These are phyloP conservation scores for Xylaria sp. DNA, from an alignment of 2,329 filamentous ascomycete genomes.

Conservation along the genomic window DNA sequence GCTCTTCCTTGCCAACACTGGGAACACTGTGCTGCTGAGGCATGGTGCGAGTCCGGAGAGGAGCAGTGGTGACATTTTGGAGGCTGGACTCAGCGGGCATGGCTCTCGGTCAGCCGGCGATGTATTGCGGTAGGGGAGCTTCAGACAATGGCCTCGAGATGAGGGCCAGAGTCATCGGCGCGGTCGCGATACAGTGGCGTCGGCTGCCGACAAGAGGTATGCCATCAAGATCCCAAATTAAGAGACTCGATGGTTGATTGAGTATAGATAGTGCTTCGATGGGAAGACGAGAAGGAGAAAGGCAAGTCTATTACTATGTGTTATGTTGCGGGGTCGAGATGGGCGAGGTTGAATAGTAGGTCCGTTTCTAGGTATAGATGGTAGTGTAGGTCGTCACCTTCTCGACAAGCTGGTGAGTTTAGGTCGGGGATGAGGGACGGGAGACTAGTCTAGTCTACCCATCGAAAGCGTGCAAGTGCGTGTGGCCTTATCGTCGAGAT, in stretches of 20 bases:
- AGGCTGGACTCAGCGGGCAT: conserved; percentile 54
- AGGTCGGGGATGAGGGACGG: conserved; percentile 12
- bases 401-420: conserved; percentile 1
- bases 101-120: conserved; percentile 47
- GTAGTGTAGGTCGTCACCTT: conserved; percentile 1
- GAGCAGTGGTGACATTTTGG: conserved; percentile 58
- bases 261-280: not conserved
- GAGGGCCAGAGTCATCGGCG: conserved; percentile 68
- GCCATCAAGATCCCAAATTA: conserved; percentile 61
- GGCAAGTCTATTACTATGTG: conserved; percentile 8
- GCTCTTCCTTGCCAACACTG: conserved; percentile 47
- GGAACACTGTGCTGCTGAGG: conserved; percentile 49
- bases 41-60: conserved; percentile 56
- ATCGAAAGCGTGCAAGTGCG: conserved; percentile 8
- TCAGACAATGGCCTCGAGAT: conserved; percentile 60
- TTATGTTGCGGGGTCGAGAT: conserved; percentile 38
- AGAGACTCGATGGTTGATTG: conserved; percentile 42
- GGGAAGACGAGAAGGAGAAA: conserved; percentile 25
- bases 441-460: conserved; percentile 8
- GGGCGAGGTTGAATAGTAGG: conserved; percentile 32
- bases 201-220: conserved; percentile 60
- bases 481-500: conserved; percentile 26
- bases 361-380: not conserved
- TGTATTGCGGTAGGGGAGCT: conserved; percentile 55
- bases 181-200: conserved; percentile 63